phyloP scores from a whole-genome alignment of 257 asterid species.

The Ligustrum vulgare region DNA sequence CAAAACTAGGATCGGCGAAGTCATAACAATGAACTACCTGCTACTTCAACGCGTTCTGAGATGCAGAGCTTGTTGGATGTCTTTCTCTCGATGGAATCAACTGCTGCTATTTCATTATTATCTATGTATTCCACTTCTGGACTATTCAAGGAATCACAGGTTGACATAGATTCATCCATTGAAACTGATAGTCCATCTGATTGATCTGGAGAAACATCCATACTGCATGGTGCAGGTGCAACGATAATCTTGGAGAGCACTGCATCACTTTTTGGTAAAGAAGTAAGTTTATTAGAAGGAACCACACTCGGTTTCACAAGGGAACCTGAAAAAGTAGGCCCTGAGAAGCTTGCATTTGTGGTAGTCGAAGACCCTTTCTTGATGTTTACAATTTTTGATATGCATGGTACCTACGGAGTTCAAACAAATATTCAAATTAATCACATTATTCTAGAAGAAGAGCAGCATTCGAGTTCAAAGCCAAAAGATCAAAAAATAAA shows the following conservation, averaged over 20 bases:
- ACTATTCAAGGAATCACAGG: slow-evolving; percentile 79
- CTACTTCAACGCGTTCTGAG: slow-evolving; percentile 46
- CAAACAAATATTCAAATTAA: slow-evolving; percentile 10
- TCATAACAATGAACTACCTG: slow-evolving; percentile 45
- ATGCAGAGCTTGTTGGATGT: slow-evolving; percentile 62
- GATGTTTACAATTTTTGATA: slow-evolving; percentile 57
- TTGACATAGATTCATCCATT: slow-evolving; percentile 90
- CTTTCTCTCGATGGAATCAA: slow-evolving; percentile 68
- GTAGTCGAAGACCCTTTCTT: slow-evolving; percentile 60
- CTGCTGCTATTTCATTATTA: slow-evolving; percentile 44
- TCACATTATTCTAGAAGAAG: neutral
- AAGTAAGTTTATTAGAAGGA: slow-evolving; percentile 33
- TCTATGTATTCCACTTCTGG: slow-evolving; percentile 91
- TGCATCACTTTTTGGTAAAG: slow-evolving; percentile 37
- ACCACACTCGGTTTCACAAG: slow-evolving; percentile 45
- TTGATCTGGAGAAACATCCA: slow-evolving; percentile 45
- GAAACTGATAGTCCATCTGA: slow-evolving; percentile 63
- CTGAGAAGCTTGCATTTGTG: slow-evolving; percentile 40
- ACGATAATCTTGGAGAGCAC: slow-evolving; percentile 27
- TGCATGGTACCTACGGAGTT: slow-evolving; percentile 59
- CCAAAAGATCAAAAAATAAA: no score
- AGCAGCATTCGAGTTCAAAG: neutral
- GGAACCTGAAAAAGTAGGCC: slow-evolving; percentile 29
- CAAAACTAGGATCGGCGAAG: slow-evolving; percentile 3
- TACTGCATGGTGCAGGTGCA: slow-evolving; percentile 32